phyloP scores from a whole-genome alignment of 805 yeast genomes.

The Cyberlindnera lachancei region DNA sequence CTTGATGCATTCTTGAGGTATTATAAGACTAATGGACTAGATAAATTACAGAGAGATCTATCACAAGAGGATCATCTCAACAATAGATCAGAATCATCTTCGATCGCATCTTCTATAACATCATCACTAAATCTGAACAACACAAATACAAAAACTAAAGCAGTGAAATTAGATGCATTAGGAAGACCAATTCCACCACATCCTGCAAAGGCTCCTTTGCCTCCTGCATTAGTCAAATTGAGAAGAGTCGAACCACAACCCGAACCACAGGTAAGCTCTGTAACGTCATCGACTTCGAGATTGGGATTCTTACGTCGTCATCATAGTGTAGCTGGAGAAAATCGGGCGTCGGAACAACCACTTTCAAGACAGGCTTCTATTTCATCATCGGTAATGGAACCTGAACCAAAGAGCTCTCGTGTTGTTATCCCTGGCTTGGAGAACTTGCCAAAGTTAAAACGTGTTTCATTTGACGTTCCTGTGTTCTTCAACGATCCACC shows the following conservation, averaged over 20 bases:
- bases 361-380: slow-evolving; percentile 4
- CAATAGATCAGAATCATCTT: slow-evolving; percentile 1
- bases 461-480: slow-evolving; percentile 73
- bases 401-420: slow-evolving; percentile 8
- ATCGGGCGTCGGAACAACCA: too few species aligned
- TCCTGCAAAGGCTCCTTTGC: slow-evolving; percentile 38
- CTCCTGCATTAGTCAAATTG: slow-evolving; percentile 35
- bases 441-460: slow-evolving; percentile 36
- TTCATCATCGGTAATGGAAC: slow-evolving; percentile 1
- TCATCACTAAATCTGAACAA: slow-evolving; percentile 11
- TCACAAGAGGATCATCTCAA: slow-evolving; percentile 1
- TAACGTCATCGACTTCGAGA: slow-evolving; percentile 1
- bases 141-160: slow-evolving; percentile 1
- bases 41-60: slow-evolving; percentile 16
- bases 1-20: slow-evolving; percentile 38
- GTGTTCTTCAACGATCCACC: slow-evolving; percentile 82
- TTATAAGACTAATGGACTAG: slow-evolving; percentile 24
- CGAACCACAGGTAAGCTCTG: too few species aligned
- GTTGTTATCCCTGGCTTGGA: slow-evolving; percentile 33
- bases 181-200: slow-evolving; percentile 47
- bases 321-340: slow-evolving; percentile 5
- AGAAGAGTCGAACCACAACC: background rate
- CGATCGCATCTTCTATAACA: slow-evolving; percentile 5
- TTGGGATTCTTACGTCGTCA: slow-evolving; percentile 9
- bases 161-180: slow-evolving; percentile 26